A percentile compares a stretch with the other conserved stretches of the same genome.
phyloP scores from a whole-genome alignment of 345 rosid species.

The Salix koriyanagi region DNA sequence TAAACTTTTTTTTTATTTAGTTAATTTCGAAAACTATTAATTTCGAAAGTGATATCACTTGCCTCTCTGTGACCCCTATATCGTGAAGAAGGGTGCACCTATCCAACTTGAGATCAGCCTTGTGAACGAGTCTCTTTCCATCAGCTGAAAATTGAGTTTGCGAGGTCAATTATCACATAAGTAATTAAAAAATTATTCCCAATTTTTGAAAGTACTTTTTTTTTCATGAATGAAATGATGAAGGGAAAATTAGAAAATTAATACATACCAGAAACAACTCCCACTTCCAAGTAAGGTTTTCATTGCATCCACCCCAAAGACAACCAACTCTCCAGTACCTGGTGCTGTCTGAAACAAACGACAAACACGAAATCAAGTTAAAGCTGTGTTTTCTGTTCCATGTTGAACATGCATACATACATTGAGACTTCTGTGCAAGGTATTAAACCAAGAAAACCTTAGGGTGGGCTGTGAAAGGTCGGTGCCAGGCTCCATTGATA shows the following conservation, averaged over 20 bases:
- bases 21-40: neutral
- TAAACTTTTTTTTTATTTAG: neutral
- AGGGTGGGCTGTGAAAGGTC: constrained; percentile 39
- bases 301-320: constrained; percentile 33
- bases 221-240: neutral
- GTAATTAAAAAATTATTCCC: neutral
- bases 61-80: constrained; percentile 37
- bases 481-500: constrained; percentile 34
- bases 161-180: neutral
- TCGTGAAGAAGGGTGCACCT: constrained; percentile 33
- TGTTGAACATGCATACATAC: neutral
- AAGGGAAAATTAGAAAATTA: neutral
- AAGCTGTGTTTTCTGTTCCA: neutral
- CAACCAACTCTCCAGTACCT: constrained; percentile 38
- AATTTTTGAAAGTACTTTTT: neutral
- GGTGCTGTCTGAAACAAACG: constrained; percentile 37
- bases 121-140: constrained; percentile 20
- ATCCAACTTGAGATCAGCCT: constrained; percentile 14
- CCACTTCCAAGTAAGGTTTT: constrained; percentile 38
- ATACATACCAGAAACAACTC: constrained; percentile 42
- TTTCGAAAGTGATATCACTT: neutral
- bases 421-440: neutral
- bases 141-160: constrained; percentile 10
- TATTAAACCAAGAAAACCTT: constrained; percentile 20
- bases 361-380: neutral